phyloP scores from a whole-genome alignment of 257 asterid species.

The Eucommia ulmoides region DNA sequence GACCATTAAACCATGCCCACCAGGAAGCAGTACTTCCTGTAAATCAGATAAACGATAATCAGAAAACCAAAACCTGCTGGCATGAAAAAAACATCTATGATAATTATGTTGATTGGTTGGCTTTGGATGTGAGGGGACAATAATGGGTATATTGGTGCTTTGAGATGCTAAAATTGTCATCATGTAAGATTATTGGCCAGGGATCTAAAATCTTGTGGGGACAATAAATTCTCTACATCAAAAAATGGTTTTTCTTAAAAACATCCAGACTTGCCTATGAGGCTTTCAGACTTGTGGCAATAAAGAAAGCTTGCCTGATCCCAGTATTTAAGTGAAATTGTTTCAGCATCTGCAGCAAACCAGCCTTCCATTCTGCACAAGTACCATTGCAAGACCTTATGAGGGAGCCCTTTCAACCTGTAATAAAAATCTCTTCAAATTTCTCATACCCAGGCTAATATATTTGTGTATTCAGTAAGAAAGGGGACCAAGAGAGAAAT shows the following conservation, averaged over 20 bases:
- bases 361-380: constrained; percentile 97
- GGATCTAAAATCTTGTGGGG: too few species aligned
- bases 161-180: too few species aligned
- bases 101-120: too few species aligned
- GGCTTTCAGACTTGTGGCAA: too few species aligned
- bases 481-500: neutral
- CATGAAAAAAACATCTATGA: too few species aligned
- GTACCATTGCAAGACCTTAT: constrained; percentile 91
- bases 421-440: constrained; percentile 5
- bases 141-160: too few species aligned
- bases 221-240: too few species aligned
- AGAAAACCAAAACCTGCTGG: neutral
- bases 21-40: constrained; percentile 93
- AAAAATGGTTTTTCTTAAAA: too few species aligned
- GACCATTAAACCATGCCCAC: constrained; percentile 99
- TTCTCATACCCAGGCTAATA: neutral
- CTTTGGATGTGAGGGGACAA: too few species aligned
- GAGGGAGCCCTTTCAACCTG: constrained; percentile 73
- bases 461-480: neutral
- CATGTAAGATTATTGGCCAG: too few species aligned
- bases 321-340: constrained; percentile 88
- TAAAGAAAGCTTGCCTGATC: constrained; percentile 47
- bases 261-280: too few species aligned
- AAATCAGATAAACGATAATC: neutral
- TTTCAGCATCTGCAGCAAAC: constrained; percentile 98